Evolutionary conservation across 1,139 yeast genomes (phyloP).

Genomic region (Hyphopichia khmerensis): DNA sequence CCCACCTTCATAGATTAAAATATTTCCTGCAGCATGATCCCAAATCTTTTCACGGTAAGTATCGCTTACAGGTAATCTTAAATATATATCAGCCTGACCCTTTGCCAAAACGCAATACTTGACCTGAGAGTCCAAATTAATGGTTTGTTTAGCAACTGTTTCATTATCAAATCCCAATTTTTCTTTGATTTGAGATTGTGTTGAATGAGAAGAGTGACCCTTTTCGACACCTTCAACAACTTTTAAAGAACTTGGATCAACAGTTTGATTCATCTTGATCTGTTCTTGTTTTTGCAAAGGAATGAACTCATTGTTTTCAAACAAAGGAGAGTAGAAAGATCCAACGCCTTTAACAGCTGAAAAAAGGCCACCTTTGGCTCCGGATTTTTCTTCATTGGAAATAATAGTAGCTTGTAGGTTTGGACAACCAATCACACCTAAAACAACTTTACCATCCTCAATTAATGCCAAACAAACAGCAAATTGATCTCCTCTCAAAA

Average conservation of each 20-base stretch:
- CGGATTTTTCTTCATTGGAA: slow-evolving; percentile 33
- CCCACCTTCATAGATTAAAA: slow-evolving; percentile 85
- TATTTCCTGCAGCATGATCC: slow-evolving; percentile 98
- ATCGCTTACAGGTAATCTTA: slow-evolving; percentile 78
- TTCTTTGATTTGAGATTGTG: slow-evolving; percentile 75
- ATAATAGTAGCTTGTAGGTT: slow-evolving; percentile 62
- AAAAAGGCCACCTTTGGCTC: slow-evolving; percentile 65
- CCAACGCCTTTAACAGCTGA: slow-evolving; percentile 78
- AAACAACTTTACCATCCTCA: slow-evolving; percentile 77
- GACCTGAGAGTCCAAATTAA: slow-evolving; percentile 91
- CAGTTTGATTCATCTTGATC: slow-evolving; percentile 44
- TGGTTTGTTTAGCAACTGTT: slow-evolving; percentile 49
- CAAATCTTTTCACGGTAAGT: slow-evolving; percentile 90
- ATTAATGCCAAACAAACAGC: slow-evolving; percentile 93
- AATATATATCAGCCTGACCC: slow-evolving; percentile 90
- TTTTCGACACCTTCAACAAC: slow-evolving; percentile 97
- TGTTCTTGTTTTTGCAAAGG: slow-evolving; percentile 39
- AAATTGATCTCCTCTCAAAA: slow-evolving; percentile 91
- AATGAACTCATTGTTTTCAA: slow-evolving; percentile 26
- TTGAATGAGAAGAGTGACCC: slow-evolving; percentile 89
- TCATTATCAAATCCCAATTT: slow-evolving; percentile 45
- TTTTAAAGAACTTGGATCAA: slow-evolving; percentile 49
- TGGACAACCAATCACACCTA: slow-evolving; percentile 97
- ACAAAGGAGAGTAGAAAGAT: slow-evolving; percentile 55
- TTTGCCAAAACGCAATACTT: slow-evolving; percentile 88